Evolutionary conservation across 2,329 filamentous ascomycete species (phyloP).

Genomic region (Sclerotinia minor): DNA sequence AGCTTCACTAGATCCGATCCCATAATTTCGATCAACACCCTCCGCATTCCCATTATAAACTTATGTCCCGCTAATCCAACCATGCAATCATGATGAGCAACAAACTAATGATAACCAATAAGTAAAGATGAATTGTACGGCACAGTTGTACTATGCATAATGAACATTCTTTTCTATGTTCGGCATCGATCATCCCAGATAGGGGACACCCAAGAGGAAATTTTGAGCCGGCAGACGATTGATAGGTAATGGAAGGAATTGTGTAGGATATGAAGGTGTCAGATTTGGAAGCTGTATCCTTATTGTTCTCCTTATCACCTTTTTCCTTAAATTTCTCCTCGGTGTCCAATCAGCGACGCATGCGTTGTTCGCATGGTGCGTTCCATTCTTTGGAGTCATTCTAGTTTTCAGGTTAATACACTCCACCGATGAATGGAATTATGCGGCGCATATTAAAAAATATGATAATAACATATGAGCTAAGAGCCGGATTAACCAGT

Average conservation of each 20-base stretch:
- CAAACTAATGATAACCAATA: slow-evolving; percentile 37
- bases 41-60: slow-evolving; percentile 31
- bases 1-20: slow-evolving; percentile 27
- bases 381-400: slow-evolving; percentile 36
- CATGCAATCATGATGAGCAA: slow-evolving; percentile 37
- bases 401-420: background rate
- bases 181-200: slow-evolving; percentile 32
- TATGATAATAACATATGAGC: background rate
- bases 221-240: slow-evolving; percentile 28
- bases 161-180: slow-evolving; percentile 28
- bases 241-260: slow-evolving; percentile 18
- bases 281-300: slow-evolving; percentile 36
- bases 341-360: slow-evolving; percentile 32
- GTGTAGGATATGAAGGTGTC: slow-evolving; percentile 29
- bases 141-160: slow-evolving; percentile 37
- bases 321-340: slow-evolving; percentile 36
- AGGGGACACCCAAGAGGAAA: slow-evolving; percentile 38
- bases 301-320: slow-evolving; percentile 32
- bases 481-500: background rate
- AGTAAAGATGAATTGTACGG: slow-evolving; percentile 38
- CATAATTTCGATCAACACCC: slow-evolving; percentile 26
- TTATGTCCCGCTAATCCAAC: slow-evolving; percentile 35
- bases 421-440: background rate
- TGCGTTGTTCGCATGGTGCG: slow-evolving; percentile 35
- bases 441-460: background rate